phyloP scores from a whole-genome alignment of 495 filamentous ascomycete genomes.

The Aspergillus ellipticus region DNA sequence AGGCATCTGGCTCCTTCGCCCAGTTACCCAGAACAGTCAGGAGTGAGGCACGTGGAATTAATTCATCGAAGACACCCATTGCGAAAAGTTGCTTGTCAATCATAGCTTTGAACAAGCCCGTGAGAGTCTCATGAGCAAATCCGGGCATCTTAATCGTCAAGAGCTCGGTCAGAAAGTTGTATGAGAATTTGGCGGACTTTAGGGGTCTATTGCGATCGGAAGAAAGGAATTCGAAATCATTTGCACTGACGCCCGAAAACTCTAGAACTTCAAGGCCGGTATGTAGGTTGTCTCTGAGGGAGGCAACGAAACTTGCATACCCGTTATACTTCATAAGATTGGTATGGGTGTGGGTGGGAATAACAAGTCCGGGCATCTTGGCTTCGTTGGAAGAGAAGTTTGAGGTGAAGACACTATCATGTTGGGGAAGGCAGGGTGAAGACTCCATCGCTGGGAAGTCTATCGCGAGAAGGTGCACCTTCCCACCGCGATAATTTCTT shows the following conservation, averaged over 20 bases:
- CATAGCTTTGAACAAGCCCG: neutral
- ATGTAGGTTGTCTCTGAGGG: neutral
- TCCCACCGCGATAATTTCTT: too few relatives aligned
- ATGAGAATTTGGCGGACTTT: slow-evolving; percentile 3
- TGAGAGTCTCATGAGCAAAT: slow-evolving; percentile 1
- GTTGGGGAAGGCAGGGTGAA: too few relatives aligned
- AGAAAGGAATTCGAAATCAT: slow-evolving; percentile 1
- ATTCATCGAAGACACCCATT: slow-evolving; percentile 1
- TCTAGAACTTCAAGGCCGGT: neutral
- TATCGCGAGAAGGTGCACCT: too few relatives aligned
- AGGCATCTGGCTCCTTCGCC: slow-evolving; percentile 2
- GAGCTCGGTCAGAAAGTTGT: neutral
- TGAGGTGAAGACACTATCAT: too few relatives aligned
- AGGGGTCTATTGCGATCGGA: neutral
- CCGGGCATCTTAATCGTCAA: slow-evolving; percentile 1
- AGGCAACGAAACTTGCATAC: neutral
- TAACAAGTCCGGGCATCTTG: too few relatives aligned
- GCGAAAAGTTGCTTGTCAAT: neutral
- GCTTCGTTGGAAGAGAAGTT: too few relatives aligned
- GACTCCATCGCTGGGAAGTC: too few relatives aligned
- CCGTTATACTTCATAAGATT: slow-evolving; percentile 6
- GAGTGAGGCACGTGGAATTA: neutral
- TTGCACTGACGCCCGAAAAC: slow-evolving; percentile 6
- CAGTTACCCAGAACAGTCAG: neutral
- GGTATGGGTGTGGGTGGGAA: too few relatives aligned